Base-by-base conservation (phyloP, 495 filamentous ascomycete genomes). In the Hypoxylon subgilvum region DNA sequence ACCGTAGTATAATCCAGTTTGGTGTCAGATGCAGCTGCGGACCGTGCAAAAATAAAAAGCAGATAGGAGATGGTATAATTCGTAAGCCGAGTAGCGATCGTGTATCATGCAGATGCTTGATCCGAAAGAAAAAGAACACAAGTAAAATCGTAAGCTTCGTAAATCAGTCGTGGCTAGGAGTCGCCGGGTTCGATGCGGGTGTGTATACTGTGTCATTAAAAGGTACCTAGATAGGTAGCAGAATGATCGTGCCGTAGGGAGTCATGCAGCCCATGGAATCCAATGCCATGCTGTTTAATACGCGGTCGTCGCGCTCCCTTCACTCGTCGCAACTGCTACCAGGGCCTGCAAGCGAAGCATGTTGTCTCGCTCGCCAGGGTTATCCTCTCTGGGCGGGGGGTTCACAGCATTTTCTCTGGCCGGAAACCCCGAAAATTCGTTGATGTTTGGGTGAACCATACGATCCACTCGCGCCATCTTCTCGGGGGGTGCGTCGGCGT, bases 321-420 rank as follows among this genome's bases (percentile, higher is more conserved):
- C 89, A 53, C 88, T 89, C 2, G 92, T 94, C 6, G 92, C 92
- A 48, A 94, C 91, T 2, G 92, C 92, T 19, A 96, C 92, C 23
- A 96, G 82, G 12, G 90, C 89, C 52, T 96, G 88, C 17, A 96
- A 74, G 10, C 89, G 78, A 45, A 82, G 80, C 85, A 92, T 74
- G 48, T 72, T 57, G 43, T 67, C 27, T 58, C 64, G 32, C 19
- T 69, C 59, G 56, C 73, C 63, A 57, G 53, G 28, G 56, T 67
- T 32, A 44, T 70, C 46, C 61, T 74, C 71, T 63, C 69, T 63
- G 12, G 57, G 31, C 1, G 44, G 27, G 5, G 44, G 21, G 7
- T 60, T 56, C 30, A 52, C 32, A 10, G 35, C 25, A 21, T 46
- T 46, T 9, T 75, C 75, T 14, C 75, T 70, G 4, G 63, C 62